A percentile compares a stretch with the other conserved stretches of the same genome.
Evolutionary conservation across 148 eudicot genomes (phyloP).

Genomic region (Chenopodium formosanum): DNA sequence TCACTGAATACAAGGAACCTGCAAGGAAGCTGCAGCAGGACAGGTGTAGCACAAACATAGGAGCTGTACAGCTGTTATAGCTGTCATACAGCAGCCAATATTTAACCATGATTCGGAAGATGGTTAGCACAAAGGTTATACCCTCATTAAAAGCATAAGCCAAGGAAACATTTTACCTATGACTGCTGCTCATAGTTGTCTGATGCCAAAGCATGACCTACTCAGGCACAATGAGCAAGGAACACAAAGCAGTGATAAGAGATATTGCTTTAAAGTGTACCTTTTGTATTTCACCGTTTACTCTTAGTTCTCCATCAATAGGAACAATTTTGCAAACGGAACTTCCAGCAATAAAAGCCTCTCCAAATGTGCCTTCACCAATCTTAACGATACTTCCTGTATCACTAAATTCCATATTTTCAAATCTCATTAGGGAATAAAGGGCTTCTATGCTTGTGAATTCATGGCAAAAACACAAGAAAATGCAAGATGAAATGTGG

Average conservation of each 20-base stretch:
- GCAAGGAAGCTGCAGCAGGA: no score
- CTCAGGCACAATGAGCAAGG: not conserved
- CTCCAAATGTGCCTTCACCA: conserved; percentile 99
- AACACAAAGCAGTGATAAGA: not conserved
- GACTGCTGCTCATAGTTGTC: not conserved
- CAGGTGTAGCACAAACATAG: no score
- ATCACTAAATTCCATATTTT: conserved; percentile 48
- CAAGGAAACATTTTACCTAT: not conserved
- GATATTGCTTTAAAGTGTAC: conserved; percentile 32
- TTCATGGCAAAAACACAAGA: not conserved
- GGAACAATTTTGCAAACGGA: conserved; percentile 93
- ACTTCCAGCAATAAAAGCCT: conserved; percentile 76
- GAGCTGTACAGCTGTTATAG: no score
- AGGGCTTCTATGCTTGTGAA: not conserved
- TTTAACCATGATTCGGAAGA: no score
- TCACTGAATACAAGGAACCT: no score
- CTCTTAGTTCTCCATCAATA: conserved; percentile 75
- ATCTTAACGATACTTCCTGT: conserved; percentile 58
- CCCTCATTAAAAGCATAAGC: not conserved
- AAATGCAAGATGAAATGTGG: not conserved
- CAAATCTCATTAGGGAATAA: conserved; percentile 19
- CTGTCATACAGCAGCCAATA: no score
- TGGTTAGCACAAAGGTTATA: no score
- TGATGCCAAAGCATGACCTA: not conserved
- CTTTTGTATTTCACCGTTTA: conserved; percentile 95